A percentile compares a stretch with the other conserved stretches of the same genome.
These are phyloP conservation scores for Hyphopichia burtonii DNA, from an alignment of 1,139 yeast species.

Conservation along the genomic window DNA sequence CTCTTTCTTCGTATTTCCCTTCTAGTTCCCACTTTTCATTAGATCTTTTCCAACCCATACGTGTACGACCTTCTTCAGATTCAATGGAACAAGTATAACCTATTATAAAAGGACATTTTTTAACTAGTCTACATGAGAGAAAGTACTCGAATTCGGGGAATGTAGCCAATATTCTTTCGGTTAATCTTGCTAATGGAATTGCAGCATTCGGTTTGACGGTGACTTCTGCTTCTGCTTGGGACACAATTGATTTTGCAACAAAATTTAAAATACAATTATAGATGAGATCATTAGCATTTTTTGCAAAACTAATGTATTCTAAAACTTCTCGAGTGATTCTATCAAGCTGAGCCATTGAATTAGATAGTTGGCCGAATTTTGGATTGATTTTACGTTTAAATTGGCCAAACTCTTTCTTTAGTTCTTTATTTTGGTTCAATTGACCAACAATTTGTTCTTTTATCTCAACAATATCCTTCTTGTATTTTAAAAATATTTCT, in stretches of 20 bases:
- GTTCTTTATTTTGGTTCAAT: slow-evolving; percentile 40
- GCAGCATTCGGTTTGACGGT: slow-evolving; percentile 78
- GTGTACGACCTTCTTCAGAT: slow-evolving; percentile 75
- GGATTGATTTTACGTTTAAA: slow-evolving; percentile 77
- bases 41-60: slow-evolving; percentile 85
- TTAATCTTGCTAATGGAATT: slow-evolving; percentile 70
- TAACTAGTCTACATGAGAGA: slow-evolving; percentile 77
- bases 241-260: slow-evolving; percentile 78
- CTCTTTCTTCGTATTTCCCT: slow-evolving; percentile 74
- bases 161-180: slow-evolving; percentile 51
- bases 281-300: slow-evolving; percentile 43
- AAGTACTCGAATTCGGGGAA: slow-evolving; percentile 69
- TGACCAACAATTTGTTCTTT: slow-evolving; percentile 52
- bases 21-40: slow-evolving; percentile 78
- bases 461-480: slow-evolving; percentile 55
- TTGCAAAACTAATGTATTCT: slow-evolving; percentile 46
- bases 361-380: slow-evolving; percentile 87
- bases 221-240: slow-evolving; percentile 93
- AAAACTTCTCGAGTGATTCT: slow-evolving; percentile 52
- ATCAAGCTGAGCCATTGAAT: slow-evolving; percentile 58
- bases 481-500: slow-evolving; percentile 49
- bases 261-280: slow-evolving; percentile 76
- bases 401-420: slow-evolving; percentile 43
- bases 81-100: slow-evolving; percentile 75
- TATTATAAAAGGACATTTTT: slow-evolving; percentile 85